These are phyloP conservation scores for Tillandsia leiboldiana DNA, from an alignment of 176 grass and related monocot genomes.

Conservation along the genomic window DNA sequence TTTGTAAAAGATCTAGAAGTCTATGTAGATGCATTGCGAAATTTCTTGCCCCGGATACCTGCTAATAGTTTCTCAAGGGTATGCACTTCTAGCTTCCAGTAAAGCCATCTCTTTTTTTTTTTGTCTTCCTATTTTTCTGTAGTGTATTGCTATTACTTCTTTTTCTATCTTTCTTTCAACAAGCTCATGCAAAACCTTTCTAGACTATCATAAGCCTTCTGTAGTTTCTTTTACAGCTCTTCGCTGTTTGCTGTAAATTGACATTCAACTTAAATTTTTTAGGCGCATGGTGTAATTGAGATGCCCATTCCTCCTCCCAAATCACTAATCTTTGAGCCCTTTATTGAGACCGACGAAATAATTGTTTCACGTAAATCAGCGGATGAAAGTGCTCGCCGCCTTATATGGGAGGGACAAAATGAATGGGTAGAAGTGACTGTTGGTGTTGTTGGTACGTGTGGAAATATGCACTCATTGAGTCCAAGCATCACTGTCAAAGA, in stretches of 20 bases:
- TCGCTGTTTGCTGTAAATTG: constrained; percentile 13
- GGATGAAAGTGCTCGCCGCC: constrained; percentile 30
- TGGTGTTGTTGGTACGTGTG: constrained; percentile 66
- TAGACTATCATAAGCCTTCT: too few relatives aligned
- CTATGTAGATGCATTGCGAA: constrained; percentile 50
- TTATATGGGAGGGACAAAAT: constrained; percentile 58
- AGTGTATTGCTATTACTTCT: too few relatives aligned
- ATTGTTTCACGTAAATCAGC: constrained; percentile 55
- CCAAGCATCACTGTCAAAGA: constrained; percentile 95
- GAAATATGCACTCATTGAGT: constrained; percentile 73
- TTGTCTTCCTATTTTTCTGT: background rate
- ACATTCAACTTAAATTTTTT: constrained; percentile 18
- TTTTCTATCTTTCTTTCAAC: too few relatives aligned
- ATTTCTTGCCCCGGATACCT: constrained; percentile 43
- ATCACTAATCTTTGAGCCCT: constrained; percentile 81
- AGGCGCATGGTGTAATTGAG: constrained; percentile 92
- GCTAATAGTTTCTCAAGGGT: constrained; percentile 92
- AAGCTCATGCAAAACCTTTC: too few relatives aligned
- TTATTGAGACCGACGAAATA: constrained; percentile 87
- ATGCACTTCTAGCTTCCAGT: constrained; percentile 9
- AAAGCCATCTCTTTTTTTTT: constrained; percentile 5
- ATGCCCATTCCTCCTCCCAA: constrained; percentile 72
- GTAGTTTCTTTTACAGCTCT: constrained; percentile 3
- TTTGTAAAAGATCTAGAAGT: constrained; percentile 59
- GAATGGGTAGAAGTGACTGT: constrained; percentile 88